phyloP scores from a whole-genome alignment of 1,284 basidiomycete genomes.

The Hemileia vastatrix region DNA sequence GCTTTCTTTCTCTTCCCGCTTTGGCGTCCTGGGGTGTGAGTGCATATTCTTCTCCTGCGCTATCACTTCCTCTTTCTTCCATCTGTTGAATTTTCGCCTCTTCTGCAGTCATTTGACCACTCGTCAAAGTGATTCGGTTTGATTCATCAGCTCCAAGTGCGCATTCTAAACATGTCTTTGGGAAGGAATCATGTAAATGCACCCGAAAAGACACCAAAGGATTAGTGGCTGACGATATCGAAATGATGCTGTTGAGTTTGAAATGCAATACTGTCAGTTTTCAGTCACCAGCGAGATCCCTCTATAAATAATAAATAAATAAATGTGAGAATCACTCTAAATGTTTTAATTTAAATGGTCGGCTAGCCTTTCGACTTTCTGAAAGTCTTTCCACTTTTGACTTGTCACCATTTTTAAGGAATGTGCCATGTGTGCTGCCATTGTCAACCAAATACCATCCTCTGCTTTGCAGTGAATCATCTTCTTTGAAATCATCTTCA shows the following conservation, averaged over 20 bases:
- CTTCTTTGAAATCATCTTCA: no score
- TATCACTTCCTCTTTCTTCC: no score
- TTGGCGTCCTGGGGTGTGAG: constrained; percentile 12
- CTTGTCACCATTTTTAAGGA: not conserved
- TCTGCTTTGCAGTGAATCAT: no score
- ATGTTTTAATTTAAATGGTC: constrained; percentile 9
- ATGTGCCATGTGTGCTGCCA: constrained; percentile 15
- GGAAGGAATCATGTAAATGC: constrained; percentile 6
- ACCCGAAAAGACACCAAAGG: constrained; percentile 5
- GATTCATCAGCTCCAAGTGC: constrained; percentile 13
- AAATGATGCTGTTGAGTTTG: constrained; percentile 1
- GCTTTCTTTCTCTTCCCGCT: constrained; percentile 8
- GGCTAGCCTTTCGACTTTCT: constrained; percentile 4
- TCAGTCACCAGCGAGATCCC: not conserved
- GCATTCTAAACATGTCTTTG: constrained; percentile 3
- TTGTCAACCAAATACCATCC: constrained; percentile 19
- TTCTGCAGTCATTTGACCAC: not conserved
- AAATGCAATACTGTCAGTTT: not conserved
- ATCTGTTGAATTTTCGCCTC: no score
- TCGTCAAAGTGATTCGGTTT: constrained; percentile 5
- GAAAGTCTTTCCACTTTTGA: not conserved
- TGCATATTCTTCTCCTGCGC: constrained; percentile 8
- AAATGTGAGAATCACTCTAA: constrained; percentile 9
- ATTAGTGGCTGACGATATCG: constrained; percentile 2
- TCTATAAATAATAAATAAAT: not conserved